A percentile compares a stretch with the other conserved stretches of the same genome.
Conservation (phyloP, 2,329 filamentous ascomycete species). For the Pseudocercospora pini-densiflorae region DNA sequence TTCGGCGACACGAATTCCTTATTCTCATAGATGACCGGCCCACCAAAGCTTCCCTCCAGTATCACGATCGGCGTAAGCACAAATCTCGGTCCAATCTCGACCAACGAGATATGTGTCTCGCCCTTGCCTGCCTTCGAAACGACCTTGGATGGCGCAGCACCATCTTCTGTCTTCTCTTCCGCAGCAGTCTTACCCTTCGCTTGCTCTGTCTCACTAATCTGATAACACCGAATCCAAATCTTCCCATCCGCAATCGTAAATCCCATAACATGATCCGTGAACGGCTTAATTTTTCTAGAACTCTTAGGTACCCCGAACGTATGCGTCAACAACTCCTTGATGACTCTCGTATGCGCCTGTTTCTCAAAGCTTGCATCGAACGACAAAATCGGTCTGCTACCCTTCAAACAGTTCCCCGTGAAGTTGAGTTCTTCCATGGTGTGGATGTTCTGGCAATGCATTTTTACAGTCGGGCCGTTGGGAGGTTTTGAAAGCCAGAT, state of each 20-base stretch:
- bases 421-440: slow-evolving; percentile 98
- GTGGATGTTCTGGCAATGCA: slow-evolving; percentile 79
- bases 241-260: slow-evolving; percentile 91
- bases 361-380: slow-evolving; percentile 80
- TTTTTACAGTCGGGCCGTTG: slow-evolving; percentile 75
- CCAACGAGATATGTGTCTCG: slow-evolving; percentile 77
- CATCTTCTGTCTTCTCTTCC: slow-evolving; percentile 38
- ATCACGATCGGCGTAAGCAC: slow-evolving; percentile 95
- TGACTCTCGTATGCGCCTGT: slow-evolving; percentile 76
- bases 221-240: slow-evolving; percentile 95
- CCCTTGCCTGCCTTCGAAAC: slow-evolving; percentile 47
- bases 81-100: slow-evolving; percentile 93
- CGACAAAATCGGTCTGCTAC: slow-evolving; percentile 85
- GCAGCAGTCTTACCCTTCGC: slow-evolving; percentile 52
- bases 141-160: slow-evolving; percentile 43
- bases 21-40: slow-evolving; percentile 97
- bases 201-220: slow-evolving; percentile 83
- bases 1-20: slow-evolving; percentile 97
- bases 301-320: slow-evolving; percentile 91
- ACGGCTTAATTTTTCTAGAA: slow-evolving; percentile 89
- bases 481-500: slow-evolving; percentile 91
- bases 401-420: slow-evolving; percentile 94
- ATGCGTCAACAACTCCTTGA: slow-evolving; percentile 89
- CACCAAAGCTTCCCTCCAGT: slow-evolving; percentile 91
- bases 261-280: slow-evolving; percentile 92